Conservation (phyloP, 1,139 yeast species). For the Yamadazyma trypodendri region DNA sequence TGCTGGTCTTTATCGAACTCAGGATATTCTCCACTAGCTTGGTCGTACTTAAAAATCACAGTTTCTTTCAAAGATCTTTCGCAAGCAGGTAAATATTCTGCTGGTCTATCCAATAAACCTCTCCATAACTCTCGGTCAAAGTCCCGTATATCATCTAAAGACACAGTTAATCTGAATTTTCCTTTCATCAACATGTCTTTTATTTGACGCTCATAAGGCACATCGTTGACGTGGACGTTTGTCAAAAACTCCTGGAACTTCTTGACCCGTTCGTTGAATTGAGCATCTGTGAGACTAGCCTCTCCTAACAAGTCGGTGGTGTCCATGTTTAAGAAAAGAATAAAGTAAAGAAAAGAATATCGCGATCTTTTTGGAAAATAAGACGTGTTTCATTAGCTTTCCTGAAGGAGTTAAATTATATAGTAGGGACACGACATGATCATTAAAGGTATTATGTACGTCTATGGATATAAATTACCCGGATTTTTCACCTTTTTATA, state of each 20-base stretch:
- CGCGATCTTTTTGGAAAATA: neutral
- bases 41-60: constrained; percentile 67
- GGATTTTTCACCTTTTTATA: too few relatives aligned
- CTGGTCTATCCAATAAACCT: constrained; percentile 75
- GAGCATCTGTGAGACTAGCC: constrained; percentile 34
- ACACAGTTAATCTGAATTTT: constrained; percentile 66
- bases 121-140: constrained; percentile 78
- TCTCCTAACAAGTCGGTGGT: constrained; percentile 6
- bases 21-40: constrained; percentile 46
- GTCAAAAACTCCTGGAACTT: constrained; percentile 87
- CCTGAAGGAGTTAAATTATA: constrained; percentile 26
- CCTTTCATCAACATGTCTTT: constrained; percentile 68
- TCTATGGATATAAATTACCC: too few relatives aligned
- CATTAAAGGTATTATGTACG: too few relatives aligned
- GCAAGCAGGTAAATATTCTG: constrained; percentile 86
- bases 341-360: constrained; percentile 2
- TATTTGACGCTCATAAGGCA: constrained; percentile 68
- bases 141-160: constrained; percentile 84
- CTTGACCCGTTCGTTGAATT: constrained; percentile 78
- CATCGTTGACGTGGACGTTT: constrained; percentile 36
- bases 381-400: constrained; percentile 35
- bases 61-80: constrained; percentile 84
- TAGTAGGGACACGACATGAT: constrained; percentile 1
- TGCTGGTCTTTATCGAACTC: constrained; percentile 61
- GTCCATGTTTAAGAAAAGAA: constrained; percentile 4